Percentiles rank a stretch among this genome's conserved stretches.
These are phyloP conservation scores for Ophiosphaerella korrae DNA, from an alignment of 2,329 filamentous ascomycete species.

Conservation along the genomic window DNA sequence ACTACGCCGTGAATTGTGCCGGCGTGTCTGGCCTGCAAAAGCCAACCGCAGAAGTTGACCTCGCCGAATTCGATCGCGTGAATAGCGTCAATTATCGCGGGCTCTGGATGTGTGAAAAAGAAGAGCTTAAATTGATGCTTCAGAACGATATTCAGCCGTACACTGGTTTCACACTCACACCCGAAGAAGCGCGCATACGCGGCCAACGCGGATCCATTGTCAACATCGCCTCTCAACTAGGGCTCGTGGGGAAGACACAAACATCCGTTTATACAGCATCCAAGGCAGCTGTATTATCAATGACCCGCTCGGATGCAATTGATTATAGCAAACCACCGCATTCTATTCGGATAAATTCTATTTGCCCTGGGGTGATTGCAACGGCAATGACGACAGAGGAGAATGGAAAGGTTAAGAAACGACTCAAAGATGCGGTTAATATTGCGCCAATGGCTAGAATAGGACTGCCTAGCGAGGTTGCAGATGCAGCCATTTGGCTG, in stretches of 20 bases:
- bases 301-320: conserved; percentile 63
- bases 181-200: too few species aligned
- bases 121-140: conserved; percentile 58
- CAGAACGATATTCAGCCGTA: conserved; percentile 55
- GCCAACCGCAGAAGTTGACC: conserved; percentile 52
- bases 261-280: conserved; percentile 62
- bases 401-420: conserved; percentile 36
- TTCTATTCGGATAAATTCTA: conserved; percentile 62
- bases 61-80: conserved; percentile 58
- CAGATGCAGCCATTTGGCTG: conserved; percentile 58
- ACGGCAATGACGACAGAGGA: conserved; percentile 46
- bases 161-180: conserved; percentile 2
- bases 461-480: conserved; percentile 59
- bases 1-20: conserved; percentile 63
- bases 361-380: conserved; percentile 59
- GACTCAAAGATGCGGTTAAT: conserved; percentile 44
- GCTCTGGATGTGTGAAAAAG: conserved; percentile 61
- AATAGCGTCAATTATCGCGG: conserved; percentile 63
- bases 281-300: conserved; percentile 63
- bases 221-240: conserved; percentile 61
- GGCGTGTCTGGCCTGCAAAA: conserved; percentile 55
- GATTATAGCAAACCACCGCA: conserved; percentile 54
- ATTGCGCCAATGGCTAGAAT: conserved; percentile 57
- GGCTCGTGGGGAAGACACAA: conserved; percentile 42
- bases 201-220: conserved; percentile 55